These are phyloP conservation scores for Aspergillus asperescens DNA, from an alignment of 495 filamentous ascomycete species.

Conservation along the genomic window DNA sequence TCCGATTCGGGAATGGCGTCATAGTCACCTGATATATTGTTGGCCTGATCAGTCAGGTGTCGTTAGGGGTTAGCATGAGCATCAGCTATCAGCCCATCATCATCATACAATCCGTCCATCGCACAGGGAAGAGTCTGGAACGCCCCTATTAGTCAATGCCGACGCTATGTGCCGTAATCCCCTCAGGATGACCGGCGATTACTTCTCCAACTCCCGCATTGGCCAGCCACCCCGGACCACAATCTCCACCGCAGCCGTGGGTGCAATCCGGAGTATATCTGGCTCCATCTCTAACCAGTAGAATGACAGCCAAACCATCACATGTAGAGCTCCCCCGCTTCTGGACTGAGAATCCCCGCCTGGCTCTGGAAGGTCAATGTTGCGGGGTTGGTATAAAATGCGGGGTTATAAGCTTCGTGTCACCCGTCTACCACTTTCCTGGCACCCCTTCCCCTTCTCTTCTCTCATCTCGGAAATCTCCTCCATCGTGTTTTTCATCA, in stretches of 20 bases:
- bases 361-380: not conserved
- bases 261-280: conserved; percentile 2
- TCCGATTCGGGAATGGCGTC: not conserved
- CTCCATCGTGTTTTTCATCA: too few relatives aligned
- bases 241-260: not conserved
- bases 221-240: not conserved
- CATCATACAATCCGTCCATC: not conserved
- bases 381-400: conserved; percentile 6
- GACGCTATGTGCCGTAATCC: not conserved
- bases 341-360: not conserved
- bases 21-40: not conserved
- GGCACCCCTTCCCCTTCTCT: not conserved
- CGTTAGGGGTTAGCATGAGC: not conserved
- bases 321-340: not conserved
- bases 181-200: not conserved
- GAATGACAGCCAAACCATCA: not conserved
- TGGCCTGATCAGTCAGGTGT: not conserved
- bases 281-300: not conserved
- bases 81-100: not conserved
- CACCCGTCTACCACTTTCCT: not conserved
- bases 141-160: not conserved
- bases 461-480: not conserved
- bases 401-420: not conserved
- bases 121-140: not conserved
- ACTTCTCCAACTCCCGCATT: not conserved